Evolutionary conservation across 139 green algal species (phyloP).

Genomic region (Chlorella sp.): DNA sequence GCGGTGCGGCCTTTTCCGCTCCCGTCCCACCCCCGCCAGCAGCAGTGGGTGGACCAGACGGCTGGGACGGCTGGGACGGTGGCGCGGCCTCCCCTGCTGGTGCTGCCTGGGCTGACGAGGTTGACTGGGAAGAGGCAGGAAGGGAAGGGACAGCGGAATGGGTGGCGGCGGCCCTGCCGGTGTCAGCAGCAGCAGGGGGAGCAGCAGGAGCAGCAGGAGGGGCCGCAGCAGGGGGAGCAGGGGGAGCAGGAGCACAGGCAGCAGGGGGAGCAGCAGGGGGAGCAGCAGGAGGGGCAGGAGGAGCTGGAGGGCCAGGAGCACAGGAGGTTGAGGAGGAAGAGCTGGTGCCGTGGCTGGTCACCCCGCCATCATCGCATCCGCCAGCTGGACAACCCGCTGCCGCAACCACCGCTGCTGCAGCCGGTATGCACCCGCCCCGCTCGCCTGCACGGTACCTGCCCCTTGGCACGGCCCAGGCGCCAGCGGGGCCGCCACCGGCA

Average conservation of each 20-base stretch:
- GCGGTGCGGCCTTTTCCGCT: neutral
- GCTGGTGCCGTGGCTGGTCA: neutral
- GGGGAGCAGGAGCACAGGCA: neutral
- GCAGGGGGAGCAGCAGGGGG: neutral
- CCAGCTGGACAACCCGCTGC: neutral
- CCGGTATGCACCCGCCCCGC: neutral
- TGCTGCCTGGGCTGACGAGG: too few species aligned
- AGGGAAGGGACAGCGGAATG: neutral
- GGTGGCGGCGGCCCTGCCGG: neutral
- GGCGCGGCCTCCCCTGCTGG: too few species aligned
- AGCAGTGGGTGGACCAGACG: neutral
- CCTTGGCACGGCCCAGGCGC: neutral
- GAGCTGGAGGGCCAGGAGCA: neutral
- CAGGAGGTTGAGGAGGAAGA: neutral
- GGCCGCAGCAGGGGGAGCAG: neutral
- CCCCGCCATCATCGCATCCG: neutral
- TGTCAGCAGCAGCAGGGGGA: neutral
- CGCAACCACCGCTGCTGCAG: neutral
- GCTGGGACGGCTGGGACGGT: too few species aligned
- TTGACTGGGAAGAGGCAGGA: neutral
- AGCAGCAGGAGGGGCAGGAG: neutral
- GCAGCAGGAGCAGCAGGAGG: neutral
- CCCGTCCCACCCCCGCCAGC: neutral
- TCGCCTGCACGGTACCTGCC: neutral
- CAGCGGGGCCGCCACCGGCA: neutral